Conservation (phyloP, 2,329 filamentous ascomycete species). For the Ascocoryne sarcoides region DNA sequence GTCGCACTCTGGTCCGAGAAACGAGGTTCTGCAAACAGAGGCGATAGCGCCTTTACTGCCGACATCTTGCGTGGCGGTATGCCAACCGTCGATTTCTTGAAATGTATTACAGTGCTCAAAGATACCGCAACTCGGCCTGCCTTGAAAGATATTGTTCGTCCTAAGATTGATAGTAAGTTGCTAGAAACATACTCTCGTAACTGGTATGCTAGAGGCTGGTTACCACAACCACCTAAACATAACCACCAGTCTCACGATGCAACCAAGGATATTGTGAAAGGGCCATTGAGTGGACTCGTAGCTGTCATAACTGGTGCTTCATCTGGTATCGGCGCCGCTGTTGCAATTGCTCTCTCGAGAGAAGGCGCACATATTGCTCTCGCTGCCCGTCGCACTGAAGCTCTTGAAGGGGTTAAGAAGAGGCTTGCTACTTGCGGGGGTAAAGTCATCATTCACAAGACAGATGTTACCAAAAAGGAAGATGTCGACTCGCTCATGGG, state of each 20-base stretch:
- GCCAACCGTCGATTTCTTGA: conserved; percentile 64
- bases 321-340: conserved; percentile 70
- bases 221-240: conserved; percentile 51
- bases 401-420: conserved; percentile 57
- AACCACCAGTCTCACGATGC: conserved; percentile 37
- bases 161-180: conserved; percentile 60
- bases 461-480: conserved; percentile 59
- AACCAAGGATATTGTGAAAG: conserved; percentile 37
- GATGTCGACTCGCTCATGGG: conserved; percentile 60
- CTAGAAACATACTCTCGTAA: conserved; percentile 72
- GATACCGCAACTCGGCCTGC: conserved; percentile 58
- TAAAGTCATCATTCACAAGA: conserved; percentile 60
- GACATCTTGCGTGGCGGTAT: conserved; percentile 75
- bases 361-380: conserved; percentile 67
- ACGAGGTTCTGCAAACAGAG: conserved; percentile 53
- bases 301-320: conserved; percentile 73
- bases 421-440: conserved; percentile 47
- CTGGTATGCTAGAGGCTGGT: conserved; percentile 73
- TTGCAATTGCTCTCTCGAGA: conserved; percentile 56
- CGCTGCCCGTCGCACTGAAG: conserved; percentile 61
- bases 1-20: conserved; percentile 64
- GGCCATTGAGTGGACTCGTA: conserved; percentile 58
- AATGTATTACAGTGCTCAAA: conserved; percentile 64
- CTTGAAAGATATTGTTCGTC: conserved; percentile 48
- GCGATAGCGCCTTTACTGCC: conserved; percentile 65